Evolutionary conservation across 1,139 yeast genomes (phyloP).

Genomic region (Yarrowia galli): DNA sequence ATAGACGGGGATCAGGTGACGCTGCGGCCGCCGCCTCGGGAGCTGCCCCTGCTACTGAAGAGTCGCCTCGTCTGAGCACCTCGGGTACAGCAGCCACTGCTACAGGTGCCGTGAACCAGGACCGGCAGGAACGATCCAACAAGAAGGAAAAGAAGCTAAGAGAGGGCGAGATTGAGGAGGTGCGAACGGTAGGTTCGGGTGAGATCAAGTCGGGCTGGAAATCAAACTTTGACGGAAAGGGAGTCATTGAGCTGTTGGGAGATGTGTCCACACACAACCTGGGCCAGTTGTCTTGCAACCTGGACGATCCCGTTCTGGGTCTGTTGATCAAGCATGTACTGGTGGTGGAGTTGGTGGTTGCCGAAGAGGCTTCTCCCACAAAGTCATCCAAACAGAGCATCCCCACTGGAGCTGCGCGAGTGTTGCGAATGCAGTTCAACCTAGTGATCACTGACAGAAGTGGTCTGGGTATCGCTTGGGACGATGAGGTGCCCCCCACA

Average conservation of each 20-base stretch:
- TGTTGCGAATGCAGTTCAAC: constrained; percentile 91
- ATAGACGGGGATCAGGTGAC: no score
- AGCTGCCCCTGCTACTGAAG: constrained; percentile 6
- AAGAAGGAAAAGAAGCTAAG: constrained; percentile 39
- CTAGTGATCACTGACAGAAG: constrained; percentile 82
- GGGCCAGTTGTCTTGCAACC: constrained; percentile 76
- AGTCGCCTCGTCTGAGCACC: constrained; percentile 39
- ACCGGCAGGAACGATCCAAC: constrained; percentile 33
- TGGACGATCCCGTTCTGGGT: constrained; percentile 83
- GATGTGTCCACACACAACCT: constrained; percentile 56
- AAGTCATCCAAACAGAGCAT: constrained; percentile 46
- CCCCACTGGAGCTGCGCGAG: constrained; percentile 92
- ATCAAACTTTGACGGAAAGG: constrained; percentile 79
- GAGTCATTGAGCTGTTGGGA: constrained; percentile 77
- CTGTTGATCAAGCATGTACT: constrained; percentile 75
- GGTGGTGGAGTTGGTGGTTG: constrained; percentile 87
- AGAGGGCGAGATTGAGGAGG: constrained; percentile 65
- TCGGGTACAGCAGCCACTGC: constrained; percentile 26
- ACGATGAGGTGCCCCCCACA: constrained; percentile 97
- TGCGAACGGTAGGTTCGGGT: constrained; percentile 74
- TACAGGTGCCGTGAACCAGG: constrained; percentile 36
- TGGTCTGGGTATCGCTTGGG: constrained; percentile 98
- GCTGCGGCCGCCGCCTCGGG: constrained; percentile 15
- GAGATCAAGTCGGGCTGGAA: constrained; percentile 94
- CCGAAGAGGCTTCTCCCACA: constrained; percentile 71